Conservation (phyloP, 2,329 filamentous ascomycete species). For the Fusarium falciforme region DNA sequence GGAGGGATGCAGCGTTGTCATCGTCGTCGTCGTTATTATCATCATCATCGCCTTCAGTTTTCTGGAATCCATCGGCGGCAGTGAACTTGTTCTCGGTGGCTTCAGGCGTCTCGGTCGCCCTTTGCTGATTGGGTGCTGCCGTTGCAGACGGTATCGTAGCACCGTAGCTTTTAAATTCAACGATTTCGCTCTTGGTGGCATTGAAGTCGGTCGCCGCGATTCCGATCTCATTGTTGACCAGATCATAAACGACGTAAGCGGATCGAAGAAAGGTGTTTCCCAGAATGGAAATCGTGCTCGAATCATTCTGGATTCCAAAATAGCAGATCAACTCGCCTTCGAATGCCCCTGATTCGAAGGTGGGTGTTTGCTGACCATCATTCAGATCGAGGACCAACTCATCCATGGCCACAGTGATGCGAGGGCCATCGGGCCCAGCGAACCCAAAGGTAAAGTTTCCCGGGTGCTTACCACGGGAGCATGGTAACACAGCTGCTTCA, state of each 20-base stretch:
- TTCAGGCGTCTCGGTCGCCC: conserved; percentile 37
- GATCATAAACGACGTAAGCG: conserved; percentile 70
- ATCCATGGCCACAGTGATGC: conserved; percentile 65
- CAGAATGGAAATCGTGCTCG: conserved; percentile 57
- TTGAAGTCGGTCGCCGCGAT: conserved; percentile 68
- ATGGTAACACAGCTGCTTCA: conserved; percentile 61
- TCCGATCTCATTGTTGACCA: conserved; percentile 67
- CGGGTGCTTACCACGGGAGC: conserved; percentile 56
- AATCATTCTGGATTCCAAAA: conserved; percentile 68
- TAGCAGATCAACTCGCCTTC: conserved; percentile 61
- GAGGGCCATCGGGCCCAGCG: conserved; percentile 59
- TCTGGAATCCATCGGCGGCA: conserved; percentile 49
- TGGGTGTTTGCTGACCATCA: conserved; percentile 42
- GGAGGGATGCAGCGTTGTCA: conserved; percentile 30
- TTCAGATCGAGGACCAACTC: conserved; percentile 65
- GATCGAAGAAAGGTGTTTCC: conserved; percentile 70
- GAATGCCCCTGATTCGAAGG: conserved; percentile 56
- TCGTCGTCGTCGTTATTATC: conserved; percentile 5
- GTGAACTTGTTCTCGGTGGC: conserved; percentile 35
- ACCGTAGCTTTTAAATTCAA: conserved; percentile 61
- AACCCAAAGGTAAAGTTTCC: conserved; percentile 68
- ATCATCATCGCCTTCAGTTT: conserved; percentile 8
- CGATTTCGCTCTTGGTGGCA: conserved; percentile 60
- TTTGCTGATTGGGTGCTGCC: conserved; percentile 53
- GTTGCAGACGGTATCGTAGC: conserved; percentile 64